Percentiles rank a stretch among this genome's conserved stretches.
Evolutionary conservation across 768 basidiomycete genomes (phyloP).

Genomic region (Agrocybe chaxingu): DNA sequence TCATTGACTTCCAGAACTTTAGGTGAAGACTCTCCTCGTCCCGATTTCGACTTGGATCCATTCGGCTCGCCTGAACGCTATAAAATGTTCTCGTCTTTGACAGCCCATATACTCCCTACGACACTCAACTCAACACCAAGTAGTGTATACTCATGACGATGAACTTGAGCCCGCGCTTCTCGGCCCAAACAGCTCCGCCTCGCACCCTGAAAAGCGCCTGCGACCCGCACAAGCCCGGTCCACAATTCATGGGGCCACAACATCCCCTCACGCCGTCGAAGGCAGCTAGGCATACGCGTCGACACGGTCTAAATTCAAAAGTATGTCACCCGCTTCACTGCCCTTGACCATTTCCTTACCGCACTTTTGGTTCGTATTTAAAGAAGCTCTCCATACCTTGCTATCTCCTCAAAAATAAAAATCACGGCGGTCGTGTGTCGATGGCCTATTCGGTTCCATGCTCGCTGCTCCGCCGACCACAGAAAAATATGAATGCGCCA

Average conservation of each 20-base stretch:
- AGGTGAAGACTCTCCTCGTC: conserved; percentile 32
- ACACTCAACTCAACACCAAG: conserved; percentile 2
- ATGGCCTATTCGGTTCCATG: conserved; percentile 20
- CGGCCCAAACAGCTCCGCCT: neutral
- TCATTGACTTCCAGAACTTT: conserved; percentile 45
- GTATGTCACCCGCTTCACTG: conserved; percentile 17
- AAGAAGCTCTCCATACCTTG: conserved; percentile 9
- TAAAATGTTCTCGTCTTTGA: conserved; percentile 34
- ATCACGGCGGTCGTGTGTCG: conserved; percentile 21
- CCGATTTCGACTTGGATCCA: conserved; percentile 20
- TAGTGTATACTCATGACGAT: conserved; percentile 1
- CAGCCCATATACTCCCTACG: conserved; percentile 16
- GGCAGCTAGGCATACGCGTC: conserved; percentile 12
- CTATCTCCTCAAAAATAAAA: conserved; percentile 9
- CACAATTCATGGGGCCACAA: neutral
- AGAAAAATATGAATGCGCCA: conserved; percentile 15
- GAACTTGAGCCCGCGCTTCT: neutral
- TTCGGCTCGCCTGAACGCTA: conserved; percentile 31
- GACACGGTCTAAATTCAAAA: conserved; percentile 19
- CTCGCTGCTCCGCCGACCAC: conserved; percentile 20
- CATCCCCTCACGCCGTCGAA: conserved; percentile 14
- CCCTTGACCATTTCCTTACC: conserved; percentile 3
- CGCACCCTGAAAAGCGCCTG: neutral
- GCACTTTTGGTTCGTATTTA: conserved; percentile 14
- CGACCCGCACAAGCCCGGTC: conserved; percentile 7